Conservation (phyloP, 108 stramenopile species). For the Seminavis robusta region DNA sequence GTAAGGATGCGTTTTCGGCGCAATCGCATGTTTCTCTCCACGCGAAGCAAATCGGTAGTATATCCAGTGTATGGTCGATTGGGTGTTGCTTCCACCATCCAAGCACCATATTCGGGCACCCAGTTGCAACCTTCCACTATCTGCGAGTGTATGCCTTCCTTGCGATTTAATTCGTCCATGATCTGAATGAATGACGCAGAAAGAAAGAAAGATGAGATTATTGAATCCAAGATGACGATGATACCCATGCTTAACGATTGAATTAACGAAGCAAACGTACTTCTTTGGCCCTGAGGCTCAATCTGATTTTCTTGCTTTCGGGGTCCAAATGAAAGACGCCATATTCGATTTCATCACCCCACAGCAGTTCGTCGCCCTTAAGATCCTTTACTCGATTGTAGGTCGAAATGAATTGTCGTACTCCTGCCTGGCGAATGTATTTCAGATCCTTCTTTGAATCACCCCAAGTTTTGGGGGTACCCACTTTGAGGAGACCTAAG, state of each 20-base stretch:
- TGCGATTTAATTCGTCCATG: slow-evolving; percentile 84
- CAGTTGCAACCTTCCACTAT: slow-evolving; percentile 86
- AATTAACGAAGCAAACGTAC: slow-evolving; percentile 29
- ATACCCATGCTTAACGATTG: background rate
- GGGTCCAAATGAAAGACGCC: slow-evolving; percentile 87
- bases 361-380: slow-evolving; percentile 89
- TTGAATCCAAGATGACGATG: background rate
- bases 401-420: slow-evolving; percentile 94
- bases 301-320: slow-evolving; percentile 75
- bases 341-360: slow-evolving; percentile 99
- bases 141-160: slow-evolving; percentile 61
- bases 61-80: slow-evolving; percentile 90
- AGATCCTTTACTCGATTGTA: slow-evolving; percentile 94
- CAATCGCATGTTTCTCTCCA: slow-evolving; percentile 98
- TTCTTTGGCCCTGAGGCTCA: slow-evolving; percentile 81
- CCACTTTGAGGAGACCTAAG: slow-evolving; percentile 88
- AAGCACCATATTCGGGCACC: slow-evolving; percentile 97
- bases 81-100: slow-evolving; percentile 99
- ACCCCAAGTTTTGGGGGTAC: slow-evolving; percentile 92
- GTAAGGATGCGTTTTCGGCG: slow-evolving; percentile 88
- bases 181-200: slow-evolving; percentile 42
- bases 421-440: slow-evolving; percentile 91
- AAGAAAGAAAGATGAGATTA: slow-evolving; percentile 2
- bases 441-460: slow-evolving; percentile 78
- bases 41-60: slow-evolving; percentile 89